phyloP scores from a whole-genome alignment of 441 rosid species.

The Mallotus repandus region DNA sequence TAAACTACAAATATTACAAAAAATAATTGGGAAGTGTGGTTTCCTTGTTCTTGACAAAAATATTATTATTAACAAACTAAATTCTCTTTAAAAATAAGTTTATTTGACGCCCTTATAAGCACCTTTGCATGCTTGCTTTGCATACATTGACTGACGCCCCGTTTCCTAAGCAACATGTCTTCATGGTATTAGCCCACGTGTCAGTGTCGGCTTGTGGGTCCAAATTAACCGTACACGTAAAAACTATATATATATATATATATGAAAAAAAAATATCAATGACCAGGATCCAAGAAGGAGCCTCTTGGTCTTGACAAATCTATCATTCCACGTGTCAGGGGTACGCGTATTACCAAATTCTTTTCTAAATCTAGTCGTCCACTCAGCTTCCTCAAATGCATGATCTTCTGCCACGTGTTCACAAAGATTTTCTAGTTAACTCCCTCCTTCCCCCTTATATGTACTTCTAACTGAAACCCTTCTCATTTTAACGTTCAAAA shows the following conservation, averaged over 20 bases:
- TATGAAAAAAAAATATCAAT: not conserved
- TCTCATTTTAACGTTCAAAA: not conserved
- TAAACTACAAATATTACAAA: too few species aligned
- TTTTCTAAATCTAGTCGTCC: conserved; percentile 26
- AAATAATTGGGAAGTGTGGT: too few species aligned
- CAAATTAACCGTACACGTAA: conserved; percentile 21
- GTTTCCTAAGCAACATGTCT: conserved; percentile 33
- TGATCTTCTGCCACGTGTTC: conserved; percentile 41
- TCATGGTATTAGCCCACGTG: conserved; percentile 29
- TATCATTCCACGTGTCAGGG: conserved; percentile 26
- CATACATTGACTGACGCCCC: not conserved
- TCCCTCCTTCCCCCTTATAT: not conserved
- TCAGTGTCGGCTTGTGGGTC: conserved; percentile 33
- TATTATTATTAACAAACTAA: too few species aligned
- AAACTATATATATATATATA: not conserved
- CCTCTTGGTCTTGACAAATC: conserved; percentile 8
- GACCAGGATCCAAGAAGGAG: conserved; percentile 30
- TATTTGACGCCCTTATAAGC: not conserved
- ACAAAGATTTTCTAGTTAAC: not conserved
- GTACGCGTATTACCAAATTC: conserved; percentile 20
- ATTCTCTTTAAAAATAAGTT: not conserved
- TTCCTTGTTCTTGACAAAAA: not conserved
- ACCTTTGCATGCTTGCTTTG: conserved; percentile 4
- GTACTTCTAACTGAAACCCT: not conserved
- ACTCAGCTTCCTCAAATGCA: not conserved